Conservation (phyloP, 2,329 filamentous ascomycete species). For the Fusarium subtropicale region DNA sequence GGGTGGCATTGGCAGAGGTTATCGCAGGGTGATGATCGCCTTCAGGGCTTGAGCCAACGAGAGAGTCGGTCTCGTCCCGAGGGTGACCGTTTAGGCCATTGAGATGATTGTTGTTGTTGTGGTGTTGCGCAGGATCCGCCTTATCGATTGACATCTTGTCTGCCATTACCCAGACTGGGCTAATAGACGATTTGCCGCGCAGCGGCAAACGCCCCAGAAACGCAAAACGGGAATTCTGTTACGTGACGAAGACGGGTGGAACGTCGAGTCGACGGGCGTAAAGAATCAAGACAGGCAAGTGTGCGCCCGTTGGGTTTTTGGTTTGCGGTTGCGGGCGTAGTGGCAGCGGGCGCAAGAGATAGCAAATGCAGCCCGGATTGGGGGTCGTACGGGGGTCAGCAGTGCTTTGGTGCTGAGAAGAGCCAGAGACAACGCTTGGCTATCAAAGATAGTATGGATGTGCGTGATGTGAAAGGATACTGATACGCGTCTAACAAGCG, state of each 20-base stretch:
- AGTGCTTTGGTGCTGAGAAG: slow-evolving; percentile 30
- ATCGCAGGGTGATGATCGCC: slow-evolving; percentile 59
- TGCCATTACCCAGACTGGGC: slow-evolving; percentile 63
- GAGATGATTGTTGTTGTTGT: slow-evolving; percentile 50
- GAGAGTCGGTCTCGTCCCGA: slow-evolving; percentile 71
- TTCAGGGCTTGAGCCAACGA: slow-evolving; percentile 70
- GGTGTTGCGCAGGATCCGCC: slow-evolving; percentile 51
- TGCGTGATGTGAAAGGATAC: slow-evolving; percentile 15
- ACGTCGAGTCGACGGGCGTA: slow-evolving; percentile 49
- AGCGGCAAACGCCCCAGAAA: slow-evolving; percentile 53
- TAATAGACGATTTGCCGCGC: slow-evolving; percentile 52
- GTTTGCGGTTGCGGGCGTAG: slow-evolving; percentile 54
- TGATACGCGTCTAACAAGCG: slow-evolving; percentile 47
- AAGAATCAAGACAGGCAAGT: slow-evolving; percentile 45
- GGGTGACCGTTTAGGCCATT: slow-evolving; percentile 52
- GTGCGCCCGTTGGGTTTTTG: slow-evolving; percentile 53
- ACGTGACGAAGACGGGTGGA: slow-evolving; percentile 49
- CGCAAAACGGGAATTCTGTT: slow-evolving; percentile 53
- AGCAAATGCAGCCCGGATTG: slow-evolving; percentile 45
- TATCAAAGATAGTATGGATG: slow-evolving; percentile 32
- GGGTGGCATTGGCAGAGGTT: slow-evolving; percentile 51
- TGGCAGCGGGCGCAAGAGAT: slow-evolving; percentile 52
- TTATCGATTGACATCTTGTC: slow-evolving; percentile 76
- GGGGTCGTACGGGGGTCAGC: slow-evolving; percentile 48
- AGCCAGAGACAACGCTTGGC: slow-evolving; percentile 35